phyloP scores from a whole-genome alignment of 257 asterid species.

The Solanum clarkiae region DNA sequence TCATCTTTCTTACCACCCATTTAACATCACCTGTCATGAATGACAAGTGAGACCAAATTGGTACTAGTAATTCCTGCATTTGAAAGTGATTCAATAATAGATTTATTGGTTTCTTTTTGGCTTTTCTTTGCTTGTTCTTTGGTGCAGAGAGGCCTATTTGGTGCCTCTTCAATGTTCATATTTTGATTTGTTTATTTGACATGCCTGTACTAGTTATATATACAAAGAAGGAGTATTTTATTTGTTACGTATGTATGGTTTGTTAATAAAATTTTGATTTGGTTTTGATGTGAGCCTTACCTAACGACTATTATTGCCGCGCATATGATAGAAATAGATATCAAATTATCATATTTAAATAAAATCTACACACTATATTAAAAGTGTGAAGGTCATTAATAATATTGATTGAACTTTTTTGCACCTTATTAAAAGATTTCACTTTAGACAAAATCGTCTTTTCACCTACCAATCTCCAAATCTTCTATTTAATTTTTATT shows the following conservation, averaged over 20 bases:
- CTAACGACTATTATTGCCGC: background rate
- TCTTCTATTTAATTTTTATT: no score
- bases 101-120: background rate
- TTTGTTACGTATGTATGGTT: background rate
- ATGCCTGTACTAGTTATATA: background rate
- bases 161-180: conserved; percentile 23
- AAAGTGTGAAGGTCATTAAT: no score
- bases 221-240: background rate
- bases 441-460: no score
- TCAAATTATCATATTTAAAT: no score
- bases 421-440: no score
- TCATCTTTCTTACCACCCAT: conserved; percentile 66
- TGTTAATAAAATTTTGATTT: background rate
- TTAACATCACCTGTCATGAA: conserved; percentile 33
- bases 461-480: no score
- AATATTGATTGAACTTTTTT: no score
- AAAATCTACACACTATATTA: no score
- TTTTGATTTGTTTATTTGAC: background rate
- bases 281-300: background rate
- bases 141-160: conserved; percentile 6
- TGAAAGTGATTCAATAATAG: conserved; percentile 17
- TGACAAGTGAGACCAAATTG: conserved; percentile 23
- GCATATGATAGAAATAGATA: background rate
- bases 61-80: conserved; percentile 23
- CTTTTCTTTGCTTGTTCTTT: background rate